Base-by-base conservation (phyloP, 768 basidiomycete species). In the Serpula lacrymans region DNA sequence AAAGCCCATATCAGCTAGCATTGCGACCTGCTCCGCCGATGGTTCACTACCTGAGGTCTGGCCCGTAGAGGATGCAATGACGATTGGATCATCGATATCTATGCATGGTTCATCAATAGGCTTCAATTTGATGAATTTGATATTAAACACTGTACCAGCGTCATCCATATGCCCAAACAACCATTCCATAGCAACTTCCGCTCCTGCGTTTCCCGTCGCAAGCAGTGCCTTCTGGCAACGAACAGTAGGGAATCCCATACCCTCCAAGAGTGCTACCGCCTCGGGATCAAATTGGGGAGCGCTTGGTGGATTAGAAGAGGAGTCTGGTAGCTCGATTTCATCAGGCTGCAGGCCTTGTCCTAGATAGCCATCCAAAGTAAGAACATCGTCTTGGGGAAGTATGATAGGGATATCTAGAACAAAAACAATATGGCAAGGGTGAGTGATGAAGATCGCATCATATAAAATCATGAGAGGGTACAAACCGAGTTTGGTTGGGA, bases 91-190 rank as follows among this genome's bases (percentile, higher is more conserved):
- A 58, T 97, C 94, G 55, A 97, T 93, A 55, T 94, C 94, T 94
- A 51, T 2, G 21, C 25, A 16, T 22, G 26, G 20, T 29, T 17
- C 5, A 11, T 23, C 18, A 43, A 27, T 13, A 26, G 6, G 5
- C 11, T 38, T n/a, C 23, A 30, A 44, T 18, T 11, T 24, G 20
- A 2, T 14, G 29, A 14, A 18, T 7, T 46, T 4, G 21, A 14
- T 34, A 17, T 7, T 3, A 21, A 30, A 16, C 18, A 18, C 49
- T 69, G 6, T 32, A 89, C 92, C 89, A 10, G 90, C 71, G 61
- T 98, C 95, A 1, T 97, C 94, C 88, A 94, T 89, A 59, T 97
- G 95, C 31, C 62, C 72, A 55, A 98, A 95, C 29, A 99, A 62
- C 95, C 95, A 99, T 43, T 91, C 83, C 92, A 95, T 95, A 1